A percentile compares a stretch with the other conserved stretches of the same genome.
Evolutionary conservation across 495 filamentous ascomycete genomes (phyloP).

Genomic region (Aspergillus mulundensis): DNA sequence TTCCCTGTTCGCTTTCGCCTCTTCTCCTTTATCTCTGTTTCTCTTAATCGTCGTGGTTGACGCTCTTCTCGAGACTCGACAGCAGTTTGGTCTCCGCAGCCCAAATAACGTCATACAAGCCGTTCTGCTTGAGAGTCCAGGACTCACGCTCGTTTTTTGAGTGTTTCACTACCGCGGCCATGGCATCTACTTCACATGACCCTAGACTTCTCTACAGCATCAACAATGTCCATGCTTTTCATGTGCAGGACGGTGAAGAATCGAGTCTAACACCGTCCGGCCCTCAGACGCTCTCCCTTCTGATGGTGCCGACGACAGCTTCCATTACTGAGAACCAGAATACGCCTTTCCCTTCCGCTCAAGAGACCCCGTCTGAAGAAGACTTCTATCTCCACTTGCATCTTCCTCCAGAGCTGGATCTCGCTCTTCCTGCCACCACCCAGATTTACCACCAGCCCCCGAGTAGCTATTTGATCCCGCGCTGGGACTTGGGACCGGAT

Average conservation of each 20-base stretch:
- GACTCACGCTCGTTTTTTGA: neutral
- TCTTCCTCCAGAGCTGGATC: conserved; percentile 88
- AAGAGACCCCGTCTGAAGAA: conserved; percentile 59
- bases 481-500: conserved; percentile 86
- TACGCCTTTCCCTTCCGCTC: conserved; percentile 27
- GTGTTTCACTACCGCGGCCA: neutral
- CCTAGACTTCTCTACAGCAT: conserved; percentile 19
- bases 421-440: conserved; percentile 84
- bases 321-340: conserved; percentile 62
- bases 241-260: conserved; percentile 84
- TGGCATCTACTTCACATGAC: conserved; percentile 14
- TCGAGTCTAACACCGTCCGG: conserved; percentile 76
- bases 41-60: neutral
- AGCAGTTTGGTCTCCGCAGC: neutral
- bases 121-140: neutral
- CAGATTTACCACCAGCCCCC: conserved; percentile 94
- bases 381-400: conserved; percentile 95
- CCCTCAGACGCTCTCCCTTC: conserved; percentile 79
- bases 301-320: conserved; percentile 89
- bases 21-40: neutral
- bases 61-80: neutral
- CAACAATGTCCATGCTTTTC: conserved; percentile 77
- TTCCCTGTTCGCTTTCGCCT: neutral
- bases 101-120: conserved; percentile 6
- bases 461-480: conserved; percentile 82